Conservation (phyloP, 2,329 filamentous ascomycete species). For the Hypoxylon sp. region DNA sequence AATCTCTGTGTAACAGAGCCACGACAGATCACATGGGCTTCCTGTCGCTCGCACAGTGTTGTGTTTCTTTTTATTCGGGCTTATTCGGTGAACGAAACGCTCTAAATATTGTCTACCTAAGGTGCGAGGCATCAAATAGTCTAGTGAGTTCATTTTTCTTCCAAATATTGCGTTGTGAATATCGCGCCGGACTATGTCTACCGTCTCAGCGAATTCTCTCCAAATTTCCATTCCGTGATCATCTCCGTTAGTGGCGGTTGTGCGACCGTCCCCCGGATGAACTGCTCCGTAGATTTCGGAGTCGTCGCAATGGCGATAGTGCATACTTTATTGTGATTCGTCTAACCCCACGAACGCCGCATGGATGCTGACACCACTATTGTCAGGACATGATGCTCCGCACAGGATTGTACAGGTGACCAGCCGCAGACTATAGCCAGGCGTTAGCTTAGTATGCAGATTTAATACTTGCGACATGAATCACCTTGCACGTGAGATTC, state of each 20-base stretch:
- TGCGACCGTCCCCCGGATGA: conserved; percentile 31
- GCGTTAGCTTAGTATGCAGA: conserved; percentile 9
- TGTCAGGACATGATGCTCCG: conserved; percentile 33
- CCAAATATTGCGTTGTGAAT: background rate
- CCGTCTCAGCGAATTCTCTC: conserved; percentile 1
- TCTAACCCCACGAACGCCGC: conserved; percentile 9
- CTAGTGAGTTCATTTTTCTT: conserved; percentile 3
- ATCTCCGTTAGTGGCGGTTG: conserved; percentile 15
- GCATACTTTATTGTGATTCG: conserved; percentile 29
- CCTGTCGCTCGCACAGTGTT: conserved; percentile 22
- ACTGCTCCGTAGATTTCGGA: conserved; percentile 27
- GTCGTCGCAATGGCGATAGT: conserved; percentile 7
- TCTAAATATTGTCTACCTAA: background rate
- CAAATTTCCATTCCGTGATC: conserved; percentile 7
- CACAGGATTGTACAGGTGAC: conserved; percentile 37
- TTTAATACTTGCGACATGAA: conserved; percentile 10
- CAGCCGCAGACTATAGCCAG: conserved; percentile 26
- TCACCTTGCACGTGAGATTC: conserved; percentile 9
- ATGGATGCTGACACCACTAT: conserved; percentile 9
- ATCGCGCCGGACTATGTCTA: background rate
- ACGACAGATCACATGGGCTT: conserved; percentile 16
- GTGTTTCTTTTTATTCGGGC: background rate
- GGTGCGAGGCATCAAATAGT: background rate
- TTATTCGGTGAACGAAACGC: background rate
- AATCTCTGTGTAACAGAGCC: conserved; percentile 28